Evolutionary conservation across 164 flowering plant genomes (phyloP).

Genomic region (Cinnamomum chago): DNA sequence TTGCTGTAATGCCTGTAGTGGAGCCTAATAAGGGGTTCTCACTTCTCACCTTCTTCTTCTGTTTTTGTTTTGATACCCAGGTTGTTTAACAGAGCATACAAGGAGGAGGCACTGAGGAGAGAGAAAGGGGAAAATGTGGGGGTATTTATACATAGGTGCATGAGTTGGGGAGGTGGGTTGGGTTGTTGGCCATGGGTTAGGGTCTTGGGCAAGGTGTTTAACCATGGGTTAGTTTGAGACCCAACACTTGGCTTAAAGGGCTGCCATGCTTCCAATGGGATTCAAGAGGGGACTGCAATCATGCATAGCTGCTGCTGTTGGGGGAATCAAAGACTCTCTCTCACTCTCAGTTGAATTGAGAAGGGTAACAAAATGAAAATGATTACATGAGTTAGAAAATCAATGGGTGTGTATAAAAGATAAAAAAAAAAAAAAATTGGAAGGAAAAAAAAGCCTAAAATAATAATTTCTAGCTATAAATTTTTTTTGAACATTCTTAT

Average conservation of each 20-base stretch:
- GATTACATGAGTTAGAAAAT: too few species aligned
- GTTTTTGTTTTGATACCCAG: not conserved
- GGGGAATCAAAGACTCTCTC: conserved; percentile 4
- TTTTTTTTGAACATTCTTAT: too few species aligned
- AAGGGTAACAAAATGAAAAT: too few species aligned
- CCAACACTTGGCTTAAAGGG: conserved; percentile 46
- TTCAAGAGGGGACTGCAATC: not conserved
- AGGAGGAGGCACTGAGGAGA: not conserved
- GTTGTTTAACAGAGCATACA: not conserved
- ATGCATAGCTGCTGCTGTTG: conserved; percentile 13
- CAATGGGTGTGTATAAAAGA: too few species aligned
- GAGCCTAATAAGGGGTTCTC: not conserved
- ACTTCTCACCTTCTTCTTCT: not conserved
- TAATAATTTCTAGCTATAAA: too few species aligned
- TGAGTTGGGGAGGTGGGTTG: not conserved
- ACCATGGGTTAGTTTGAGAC: conserved; percentile 25
- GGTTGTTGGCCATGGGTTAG: conserved; percentile 10
- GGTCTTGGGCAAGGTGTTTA: conserved; percentile 14
- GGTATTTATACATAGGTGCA: not conserved
- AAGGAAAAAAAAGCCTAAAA: too few species aligned
- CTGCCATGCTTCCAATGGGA: conserved; percentile 57
- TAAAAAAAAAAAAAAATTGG: too few species aligned
- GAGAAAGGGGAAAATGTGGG: not conserved
- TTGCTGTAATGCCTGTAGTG: not conserved
- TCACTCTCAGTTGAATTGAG: not conserved